Evolutionary conservation across 2,329 filamentous ascomycete genomes (phyloP).

Genomic region (Sordariomycetes sp.): DNA sequence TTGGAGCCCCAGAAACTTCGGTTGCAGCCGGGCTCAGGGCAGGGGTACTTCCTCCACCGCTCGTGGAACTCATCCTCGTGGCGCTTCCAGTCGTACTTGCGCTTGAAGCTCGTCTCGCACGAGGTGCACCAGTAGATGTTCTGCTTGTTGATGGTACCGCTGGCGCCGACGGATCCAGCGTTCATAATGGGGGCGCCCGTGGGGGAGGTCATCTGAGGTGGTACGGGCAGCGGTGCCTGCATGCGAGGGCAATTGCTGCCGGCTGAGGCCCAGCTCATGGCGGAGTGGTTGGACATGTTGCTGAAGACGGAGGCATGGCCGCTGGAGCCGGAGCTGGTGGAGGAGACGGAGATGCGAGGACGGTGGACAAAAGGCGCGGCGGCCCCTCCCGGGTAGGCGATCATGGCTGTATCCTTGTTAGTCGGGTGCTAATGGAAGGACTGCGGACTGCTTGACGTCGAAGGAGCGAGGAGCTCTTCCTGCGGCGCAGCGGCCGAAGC

Average conservation of each 20-base stretch:
- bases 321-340: conserved; percentile 38
- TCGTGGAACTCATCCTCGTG: conserved; percentile 64
- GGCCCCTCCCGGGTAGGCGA: conserved; percentile 10
- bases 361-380: conserved; percentile 29
- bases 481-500: neutral
- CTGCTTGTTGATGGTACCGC: conserved; percentile 17
- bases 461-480: too few relatives aligned
- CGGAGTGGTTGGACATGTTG: conserved; percentile 29
- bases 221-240: conserved; percentile 26
- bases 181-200: conserved; percentile 20
- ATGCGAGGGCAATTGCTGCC: conserved; percentile 20
- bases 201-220: conserved; percentile 16
- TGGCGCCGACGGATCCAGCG: conserved; percentile 18
- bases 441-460: too few relatives aligned
- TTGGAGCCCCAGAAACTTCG: conserved; percentile 60
- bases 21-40: conserved; percentile 53
- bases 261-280: conserved; percentile 7
- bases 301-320: conserved; percentile 36
- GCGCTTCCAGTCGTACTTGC: conserved; percentile 61
- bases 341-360: conserved; percentile 37
- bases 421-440: neutral
- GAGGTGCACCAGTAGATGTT: conserved; percentile 49
- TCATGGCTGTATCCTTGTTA: conserved; percentile 8
- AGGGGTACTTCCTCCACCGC: conserved; percentile 58
- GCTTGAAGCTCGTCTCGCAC: conserved; percentile 56